A percentile compares a stretch with the other conserved stretches of the same genome.
These are phyloP conservation scores for Malbranchea cinnamomea DNA, from an alignment of 2,329 filamentous ascomycete genomes.

Conservation along the genomic window DNA sequence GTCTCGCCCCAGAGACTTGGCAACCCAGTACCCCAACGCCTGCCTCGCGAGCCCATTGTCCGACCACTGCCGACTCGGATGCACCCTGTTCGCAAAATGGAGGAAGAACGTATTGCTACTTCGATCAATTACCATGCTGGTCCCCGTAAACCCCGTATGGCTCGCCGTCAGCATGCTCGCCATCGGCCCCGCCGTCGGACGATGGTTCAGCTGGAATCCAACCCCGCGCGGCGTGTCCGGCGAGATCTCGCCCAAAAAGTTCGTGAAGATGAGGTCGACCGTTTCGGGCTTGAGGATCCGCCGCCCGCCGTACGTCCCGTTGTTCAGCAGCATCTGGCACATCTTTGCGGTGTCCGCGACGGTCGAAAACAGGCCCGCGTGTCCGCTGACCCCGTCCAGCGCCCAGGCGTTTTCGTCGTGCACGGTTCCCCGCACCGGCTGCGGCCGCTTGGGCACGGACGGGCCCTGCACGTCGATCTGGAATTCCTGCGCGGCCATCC, in stretches of 20 bases:
- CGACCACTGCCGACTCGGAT: slow-evolving; percentile 14
- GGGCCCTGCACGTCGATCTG: slow-evolving; percentile 18
- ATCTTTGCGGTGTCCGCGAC: slow-evolving; percentile 17
- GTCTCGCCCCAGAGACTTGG: slow-evolving; percentile 11
- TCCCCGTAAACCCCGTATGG: slow-evolving; percentile 17
- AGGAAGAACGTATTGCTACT: slow-evolving; percentile 14
- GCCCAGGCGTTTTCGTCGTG: slow-evolving; percentile 25
- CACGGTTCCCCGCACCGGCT: slow-evolving; percentile 25
- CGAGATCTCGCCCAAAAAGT: slow-evolving; percentile 17
- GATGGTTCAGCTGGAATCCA: slow-evolving; percentile 21
- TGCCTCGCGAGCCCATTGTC: slow-evolving; percentile 12
- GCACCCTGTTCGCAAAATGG: slow-evolving; percentile 15
- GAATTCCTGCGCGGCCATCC: slow-evolving; percentile 20
- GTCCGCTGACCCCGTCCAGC: slow-evolving; percentile 21
- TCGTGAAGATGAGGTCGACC: slow-evolving; percentile 20
- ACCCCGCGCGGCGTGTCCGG: slow-evolving; percentile 15
- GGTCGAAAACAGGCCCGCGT: slow-evolving; percentile 24
- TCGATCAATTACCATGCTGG: slow-evolving; percentile 15
- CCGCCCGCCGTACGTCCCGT: slow-evolving; percentile 20
- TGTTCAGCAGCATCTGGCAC: slow-evolving; percentile 25
- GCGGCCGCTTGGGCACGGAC: slow-evolving; percentile 20
- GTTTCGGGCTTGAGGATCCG: slow-evolving; percentile 15
- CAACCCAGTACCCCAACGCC: slow-evolving; percentile 15
- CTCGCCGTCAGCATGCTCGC: slow-evolving; percentile 13
- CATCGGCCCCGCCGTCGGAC: slow-evolving; percentile 19